phyloP scores from a whole-genome alignment of 1,139 yeast species.

The Candida gigantensis region DNA sequence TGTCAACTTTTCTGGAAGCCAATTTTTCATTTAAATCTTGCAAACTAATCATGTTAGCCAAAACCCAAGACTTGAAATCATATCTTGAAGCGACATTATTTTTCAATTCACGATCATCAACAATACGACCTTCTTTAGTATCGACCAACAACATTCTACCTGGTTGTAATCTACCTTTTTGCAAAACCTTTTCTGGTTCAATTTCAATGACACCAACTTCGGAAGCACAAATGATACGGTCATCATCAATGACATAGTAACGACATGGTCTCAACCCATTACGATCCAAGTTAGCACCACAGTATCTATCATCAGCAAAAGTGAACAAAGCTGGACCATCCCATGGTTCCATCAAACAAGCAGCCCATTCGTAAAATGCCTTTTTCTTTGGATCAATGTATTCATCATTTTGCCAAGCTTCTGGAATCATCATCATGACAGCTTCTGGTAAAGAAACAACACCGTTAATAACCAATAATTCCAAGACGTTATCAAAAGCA shows the following conservation, averaged over 20 bases:
- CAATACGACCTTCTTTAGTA: conserved; percentile 88
- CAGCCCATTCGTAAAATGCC: conserved; percentile 99
- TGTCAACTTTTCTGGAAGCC: conserved; percentile 45
- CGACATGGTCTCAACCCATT: conserved; percentile 98
- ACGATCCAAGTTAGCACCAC: conserved; percentile 97
- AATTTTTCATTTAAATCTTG: conserved; percentile 70
- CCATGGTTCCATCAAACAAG: conserved; percentile 99
- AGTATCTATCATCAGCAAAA: conserved; percentile 95
- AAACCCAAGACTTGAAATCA: conserved; percentile 93
- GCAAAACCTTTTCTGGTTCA: conserved; percentile 77
- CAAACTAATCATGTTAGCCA: conserved; percentile 81
- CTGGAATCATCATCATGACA: conserved; percentile 95
- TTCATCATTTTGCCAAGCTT: conserved; percentile 93
- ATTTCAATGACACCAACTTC: conserved; percentile 97
- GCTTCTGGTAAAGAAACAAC: conserved; percentile 94
- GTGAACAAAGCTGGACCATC: conserved; percentile 98
- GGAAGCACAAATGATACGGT: conserved; percentile 95
- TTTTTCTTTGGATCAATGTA: conserved; percentile 86
- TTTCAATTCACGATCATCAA: conserved; percentile 89
- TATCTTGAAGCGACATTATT: conserved; percentile 76
- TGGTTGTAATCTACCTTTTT: conserved; percentile 93
- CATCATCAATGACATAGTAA: conserved; percentile 92
- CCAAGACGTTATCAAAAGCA: conserved; percentile 94
- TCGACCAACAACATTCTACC: conserved; percentile 96
- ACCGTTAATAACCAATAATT: conserved; percentile 87